Conservation (phyloP, 2,329 filamentous ascomycete species). For the Diatrype stigma region DNA sequence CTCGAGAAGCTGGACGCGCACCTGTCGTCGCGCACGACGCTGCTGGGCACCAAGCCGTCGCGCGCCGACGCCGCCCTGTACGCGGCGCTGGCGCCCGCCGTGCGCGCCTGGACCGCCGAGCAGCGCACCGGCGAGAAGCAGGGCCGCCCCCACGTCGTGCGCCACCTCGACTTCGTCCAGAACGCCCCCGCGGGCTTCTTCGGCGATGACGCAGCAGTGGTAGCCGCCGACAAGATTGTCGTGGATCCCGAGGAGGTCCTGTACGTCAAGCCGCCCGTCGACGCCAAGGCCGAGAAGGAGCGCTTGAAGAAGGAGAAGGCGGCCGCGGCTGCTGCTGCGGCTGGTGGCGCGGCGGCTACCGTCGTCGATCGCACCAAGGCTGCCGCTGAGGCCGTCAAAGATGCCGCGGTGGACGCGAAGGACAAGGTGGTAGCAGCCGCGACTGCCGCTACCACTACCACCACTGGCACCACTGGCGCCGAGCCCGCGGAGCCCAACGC, state of each 20-base stretch:
- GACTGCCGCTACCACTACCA: too few relatives aligned
- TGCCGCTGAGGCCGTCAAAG: constrained; percentile 51
- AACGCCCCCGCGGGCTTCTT: constrained; percentile 71
- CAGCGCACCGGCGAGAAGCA: constrained; percentile 83
- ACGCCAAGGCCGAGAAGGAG: constrained; percentile 94
- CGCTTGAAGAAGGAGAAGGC: constrained; percentile 95
- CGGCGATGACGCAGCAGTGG: constrained; percentile 64
- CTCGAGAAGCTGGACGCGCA: constrained; percentile 80
- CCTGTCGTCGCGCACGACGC: constrained; percentile 80
- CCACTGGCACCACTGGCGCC: constrained; percentile 35
- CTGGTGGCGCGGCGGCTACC: constrained; percentile 38
- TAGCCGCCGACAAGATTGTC: constrained; percentile 63
- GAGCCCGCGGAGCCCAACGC: too few relatives aligned
- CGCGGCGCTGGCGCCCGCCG: constrained; percentile 69
- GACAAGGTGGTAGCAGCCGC: constrained; percentile 49
- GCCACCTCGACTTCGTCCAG: constrained; percentile 91
- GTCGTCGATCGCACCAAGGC: constrained; percentile 60
- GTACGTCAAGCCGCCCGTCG: constrained; percentile 83
- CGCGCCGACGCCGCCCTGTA: constrained; percentile 83
- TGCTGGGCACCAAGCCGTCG: constrained; percentile 86
- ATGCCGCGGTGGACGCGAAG: constrained; percentile 46
- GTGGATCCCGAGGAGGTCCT: constrained; percentile 77
- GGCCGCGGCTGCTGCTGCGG: constrained; percentile 54
- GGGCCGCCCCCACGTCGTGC: constrained; percentile 86
- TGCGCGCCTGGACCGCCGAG: constrained; percentile 76